Conservation (phyloP, 768 basidiomycete genomes). For the Kwoniella mangroviensis region DNA sequence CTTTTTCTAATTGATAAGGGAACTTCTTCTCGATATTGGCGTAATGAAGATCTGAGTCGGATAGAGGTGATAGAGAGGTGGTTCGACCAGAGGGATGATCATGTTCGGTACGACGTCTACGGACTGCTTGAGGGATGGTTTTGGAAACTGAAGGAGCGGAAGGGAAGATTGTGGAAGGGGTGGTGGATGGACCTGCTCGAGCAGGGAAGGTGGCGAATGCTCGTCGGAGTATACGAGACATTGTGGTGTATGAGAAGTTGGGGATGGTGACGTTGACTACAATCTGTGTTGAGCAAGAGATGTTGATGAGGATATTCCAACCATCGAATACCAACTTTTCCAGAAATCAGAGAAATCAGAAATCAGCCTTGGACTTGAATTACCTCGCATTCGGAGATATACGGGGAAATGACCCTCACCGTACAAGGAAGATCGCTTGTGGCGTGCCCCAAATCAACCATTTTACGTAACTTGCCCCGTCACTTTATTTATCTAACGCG, state of each 20-base stretch:
- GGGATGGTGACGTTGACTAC: background rate
- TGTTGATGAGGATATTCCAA: no score
- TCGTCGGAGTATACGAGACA: conserved; percentile 39
- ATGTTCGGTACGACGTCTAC: conserved; percentile 36
- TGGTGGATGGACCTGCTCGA: conserved; percentile 33
- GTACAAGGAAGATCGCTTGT: conserved; percentile 4
- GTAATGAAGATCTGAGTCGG: conserved; percentile 27
- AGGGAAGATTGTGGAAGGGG: conserved; percentile 13
- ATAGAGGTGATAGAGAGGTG: conserved; percentile 31
- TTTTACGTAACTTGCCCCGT: background rate
- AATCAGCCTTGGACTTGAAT: background rate
- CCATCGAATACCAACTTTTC: background rate
- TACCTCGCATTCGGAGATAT: conserved; percentile 25
- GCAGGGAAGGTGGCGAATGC: conserved; percentile 31
- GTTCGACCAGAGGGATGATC: conserved; percentile 27
- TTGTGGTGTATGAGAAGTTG: conserved; percentile 5
- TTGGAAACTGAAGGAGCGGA: conserved; percentile 20
- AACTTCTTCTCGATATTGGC: conserved; percentile 27
- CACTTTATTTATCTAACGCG: conserved; percentile 16
- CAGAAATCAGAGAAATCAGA: conserved; percentile 17
- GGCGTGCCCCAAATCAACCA: background rate
- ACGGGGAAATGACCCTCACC: conserved; percentile 5
- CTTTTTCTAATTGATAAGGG: conserved; percentile 34
- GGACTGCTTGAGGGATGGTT: conserved; percentile 48
- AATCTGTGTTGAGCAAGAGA: no score